Evolutionary conservation across 1,284 basidiomycete species (phyloP), one percentile per base, ranked within the genome.

Genomic region (Somion occarium): DNA sequence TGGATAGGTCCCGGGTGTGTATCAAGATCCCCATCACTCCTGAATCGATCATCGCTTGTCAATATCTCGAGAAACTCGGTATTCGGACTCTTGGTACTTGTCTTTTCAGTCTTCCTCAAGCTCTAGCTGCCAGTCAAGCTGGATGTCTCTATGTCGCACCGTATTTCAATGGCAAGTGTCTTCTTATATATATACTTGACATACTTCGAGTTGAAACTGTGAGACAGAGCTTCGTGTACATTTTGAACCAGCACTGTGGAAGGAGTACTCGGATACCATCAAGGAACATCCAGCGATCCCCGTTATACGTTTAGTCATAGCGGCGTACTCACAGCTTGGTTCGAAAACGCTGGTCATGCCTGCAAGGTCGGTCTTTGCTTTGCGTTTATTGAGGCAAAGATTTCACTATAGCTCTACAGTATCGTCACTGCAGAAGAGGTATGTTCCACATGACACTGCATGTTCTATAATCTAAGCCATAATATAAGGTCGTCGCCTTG

Each of bases 1-100:
- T n/a, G 11, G 20, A 23, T 51, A 76, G 74, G 49, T 64, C 68
- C 12, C 67, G 75, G 3, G 73, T 78, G 3, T 76, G 74, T 59
- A 75, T 79, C 63, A 79, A 79, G 57, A 78, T 78, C 34, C 76
- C 75, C 7, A 66, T 71, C 4, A 77, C 75, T 0, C 72, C 75
- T 1, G 71, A 76, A 58, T 71, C 71, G 2, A 59, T 76, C 45
- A 44, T 76, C 4, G 76, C 77, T 0, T 78, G 76, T 57, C 66
- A 68, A 27, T 56, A 69, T 24, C 68, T 78, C 27, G 64, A 70
- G 48, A 61, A 65, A 39, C 55, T 59, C 25, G 72, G 72, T 12
- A 75, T 78, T 37, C 65, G 73, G 49, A 78, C 76, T 0, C 70
- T 78, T 5, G 74, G 67, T 12, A 78, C 76, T 0, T 73, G 71